Conservation (phyloP, 495 filamentous ascomycete genomes). For the Neurospora sp. region DNA sequence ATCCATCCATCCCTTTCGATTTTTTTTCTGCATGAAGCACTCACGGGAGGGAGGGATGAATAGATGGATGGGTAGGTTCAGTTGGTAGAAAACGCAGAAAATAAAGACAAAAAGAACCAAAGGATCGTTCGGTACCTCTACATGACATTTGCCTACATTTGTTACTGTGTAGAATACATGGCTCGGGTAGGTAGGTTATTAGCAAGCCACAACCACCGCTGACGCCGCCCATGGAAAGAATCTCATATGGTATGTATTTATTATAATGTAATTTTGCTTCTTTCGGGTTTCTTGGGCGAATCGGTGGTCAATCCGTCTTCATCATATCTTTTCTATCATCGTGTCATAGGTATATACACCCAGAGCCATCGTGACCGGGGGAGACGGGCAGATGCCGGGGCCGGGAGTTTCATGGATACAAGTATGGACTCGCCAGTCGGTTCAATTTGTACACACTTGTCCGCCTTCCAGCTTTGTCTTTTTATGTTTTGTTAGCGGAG, state of each 20-base stretch:
- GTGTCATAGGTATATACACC: neutral
- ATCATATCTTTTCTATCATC: neutral
- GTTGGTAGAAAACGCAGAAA: neutral
- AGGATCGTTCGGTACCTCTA: too few relatives aligned
- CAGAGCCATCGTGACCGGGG: neutral
- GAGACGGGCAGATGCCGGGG: neutral
- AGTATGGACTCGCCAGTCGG: neutral
- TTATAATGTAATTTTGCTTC: neutral
- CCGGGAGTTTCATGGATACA: neutral
- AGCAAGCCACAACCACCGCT: neutral
- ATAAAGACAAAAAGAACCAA: neutral
- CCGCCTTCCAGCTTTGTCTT: neutral
- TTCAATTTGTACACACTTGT: neutral
- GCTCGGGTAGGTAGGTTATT: neutral
- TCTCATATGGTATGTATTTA: neutral
- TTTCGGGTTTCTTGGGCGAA: neutral
- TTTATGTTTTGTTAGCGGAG: neutral
- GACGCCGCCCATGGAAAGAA: neutral
- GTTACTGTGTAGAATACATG: neutral
- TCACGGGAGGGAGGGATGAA: neutral
- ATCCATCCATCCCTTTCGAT: neutral
- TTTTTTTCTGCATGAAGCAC: neutral
- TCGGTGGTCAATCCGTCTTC: neutral
- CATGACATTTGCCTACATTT: neutral
- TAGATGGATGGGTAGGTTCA: neutral